These are phyloP conservation scores for Erysimum pusillum DNA, from an alignment of 441 rosid genomes.

Conservation along the genomic window DNA sequence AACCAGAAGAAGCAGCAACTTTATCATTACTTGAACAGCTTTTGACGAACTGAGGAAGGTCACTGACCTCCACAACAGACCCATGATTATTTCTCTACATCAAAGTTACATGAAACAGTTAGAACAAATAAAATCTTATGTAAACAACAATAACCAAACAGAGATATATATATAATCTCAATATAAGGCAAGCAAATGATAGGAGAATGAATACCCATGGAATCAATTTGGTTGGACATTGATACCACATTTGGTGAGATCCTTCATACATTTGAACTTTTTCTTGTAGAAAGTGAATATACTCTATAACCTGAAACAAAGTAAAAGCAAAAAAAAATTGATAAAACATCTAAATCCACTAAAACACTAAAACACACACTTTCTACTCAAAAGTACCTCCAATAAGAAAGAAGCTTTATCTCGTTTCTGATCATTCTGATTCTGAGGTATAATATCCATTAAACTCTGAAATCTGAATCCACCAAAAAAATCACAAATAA, in stretches of 20 bases:
- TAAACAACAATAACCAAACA: background rate
- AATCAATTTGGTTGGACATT: conserved; percentile 56
- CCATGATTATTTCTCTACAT: conserved; percentile 61
- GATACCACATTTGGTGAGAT: conserved; percentile 59
- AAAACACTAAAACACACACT: background rate
- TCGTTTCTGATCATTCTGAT: conserved; percentile 61
- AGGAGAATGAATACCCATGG: conserved; percentile 57
- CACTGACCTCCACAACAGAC: conserved; percentile 53
- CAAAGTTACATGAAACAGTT: conserved; percentile 24
- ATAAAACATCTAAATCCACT: background rate
- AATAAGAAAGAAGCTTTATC: conserved; percentile 70
- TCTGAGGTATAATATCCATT: conserved; percentile 69
- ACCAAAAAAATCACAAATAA: background rate
- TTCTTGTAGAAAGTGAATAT: conserved; percentile 64
- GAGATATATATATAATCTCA: background rate
- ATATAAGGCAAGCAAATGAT: background rate
- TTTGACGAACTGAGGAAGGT: conserved; percentile 60
- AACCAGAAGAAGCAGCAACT: conserved; percentile 46
- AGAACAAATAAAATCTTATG: no score
- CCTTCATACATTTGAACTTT: conserved; percentile 63
- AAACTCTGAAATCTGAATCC: conserved; percentile 64
- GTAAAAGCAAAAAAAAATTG: background rate
- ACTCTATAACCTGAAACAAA: conserved; percentile 64
- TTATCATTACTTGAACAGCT: conserved; percentile 58
- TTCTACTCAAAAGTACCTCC: conserved; percentile 51